These are phyloP conservation scores for Macrophomina phaseolina DNA, from an alignment of 2,329 filamentous ascomycete genomes.

Conservation along the genomic window DNA sequence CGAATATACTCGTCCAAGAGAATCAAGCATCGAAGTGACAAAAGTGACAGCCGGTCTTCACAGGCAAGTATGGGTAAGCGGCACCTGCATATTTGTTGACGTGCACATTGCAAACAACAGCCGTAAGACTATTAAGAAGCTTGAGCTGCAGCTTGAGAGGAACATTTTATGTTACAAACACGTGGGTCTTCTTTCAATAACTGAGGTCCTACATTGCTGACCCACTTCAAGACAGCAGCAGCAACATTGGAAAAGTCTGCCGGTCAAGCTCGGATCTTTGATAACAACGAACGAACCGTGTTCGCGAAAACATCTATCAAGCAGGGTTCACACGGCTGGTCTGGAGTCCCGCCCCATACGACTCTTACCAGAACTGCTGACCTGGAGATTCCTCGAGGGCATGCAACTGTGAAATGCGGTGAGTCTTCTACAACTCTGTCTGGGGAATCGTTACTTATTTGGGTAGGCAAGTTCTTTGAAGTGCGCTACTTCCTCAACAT, in stretches of 20 bases:
- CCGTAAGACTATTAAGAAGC: constrained; percentile 55
- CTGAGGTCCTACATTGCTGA: constrained; percentile 17
- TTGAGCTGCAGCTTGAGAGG: constrained; percentile 59
- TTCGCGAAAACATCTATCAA: constrained; percentile 52
- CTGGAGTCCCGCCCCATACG: constrained; percentile 53
- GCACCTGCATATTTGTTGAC: constrained; percentile 61
- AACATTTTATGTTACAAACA: constrained; percentile 59
- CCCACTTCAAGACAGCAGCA: constrained; percentile 49
- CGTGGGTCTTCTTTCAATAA: constrained; percentile 39
- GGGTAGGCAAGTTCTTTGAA: constrained; percentile 59
- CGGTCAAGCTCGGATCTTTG: constrained; percentile 58
- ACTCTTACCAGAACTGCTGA: constrained; percentile 57
- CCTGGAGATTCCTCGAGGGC: constrained; percentile 56
- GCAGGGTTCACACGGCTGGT: constrained; percentile 52
- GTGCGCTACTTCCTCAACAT: constrained; percentile 62
- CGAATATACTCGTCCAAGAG: constrained; percentile 50
- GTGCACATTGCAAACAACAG: constrained; percentile 59
- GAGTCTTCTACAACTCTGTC: constrained; percentile 30
- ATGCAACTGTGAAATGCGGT: constrained; percentile 59
- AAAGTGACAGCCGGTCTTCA: constrained; percentile 60
- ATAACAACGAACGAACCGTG: constrained; percentile 56
- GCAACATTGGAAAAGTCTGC: constrained; percentile 57
- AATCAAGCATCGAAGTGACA: constrained; percentile 50
- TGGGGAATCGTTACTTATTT: background rate
- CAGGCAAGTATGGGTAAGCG: constrained; percentile 65